Evolutionary conservation across 805 yeast species (phyloP), one percentile per base, ranked within the genome.

Genomic region (Kodamaea sagamina): DNA sequence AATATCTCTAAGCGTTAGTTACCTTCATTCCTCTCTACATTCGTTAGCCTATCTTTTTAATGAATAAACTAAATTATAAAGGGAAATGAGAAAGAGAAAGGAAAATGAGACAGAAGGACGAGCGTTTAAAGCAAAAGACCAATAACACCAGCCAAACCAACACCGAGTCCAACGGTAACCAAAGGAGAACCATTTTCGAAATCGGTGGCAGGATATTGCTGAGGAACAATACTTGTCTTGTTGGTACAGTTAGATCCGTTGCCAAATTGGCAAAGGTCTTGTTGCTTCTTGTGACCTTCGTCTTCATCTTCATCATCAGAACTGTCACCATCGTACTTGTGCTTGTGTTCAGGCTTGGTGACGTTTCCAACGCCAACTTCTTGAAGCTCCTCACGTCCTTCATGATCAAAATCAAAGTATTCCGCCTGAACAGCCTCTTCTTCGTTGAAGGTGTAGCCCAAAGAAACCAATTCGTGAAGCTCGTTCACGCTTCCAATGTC

Each of bases 121-220:
- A n/a, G n/a, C n/a, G 27, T 3, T 24, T 36, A 46, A 17, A 49
- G 13, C 19, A 49, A 34, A 10, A 44, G 36, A 10, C 53, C 48
- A 13, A 47, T 11, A n/a, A 45, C 10, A 6, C 43, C 50, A 15
- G 50, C 52, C 21, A 44, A 27, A 15, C 42, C 48, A 6, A 43
- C 47, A 17, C 44, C 43, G 12, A 40, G 35, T 11, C 50, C 49
- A 24, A 47, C 9, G 10, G 21, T 27, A 15, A 16, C 19, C 22
- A 43, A 32, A 1, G 44, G 39, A 4, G 53, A 45, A 3, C 51
- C 50, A 26, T 45, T 50, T 42, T 47, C 53, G 26, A 37, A 32
- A 28, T 35, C 47, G 28, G 26, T 44, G 38, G 44, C 41, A 24
- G 32, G 46, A 15, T 47, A 31, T n/a, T 22, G 35, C 8, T 43